Evolutionary conservation across 2,329 filamentous ascomycete species (phyloP).

Genomic region (Penicillium sp.): DNA sequence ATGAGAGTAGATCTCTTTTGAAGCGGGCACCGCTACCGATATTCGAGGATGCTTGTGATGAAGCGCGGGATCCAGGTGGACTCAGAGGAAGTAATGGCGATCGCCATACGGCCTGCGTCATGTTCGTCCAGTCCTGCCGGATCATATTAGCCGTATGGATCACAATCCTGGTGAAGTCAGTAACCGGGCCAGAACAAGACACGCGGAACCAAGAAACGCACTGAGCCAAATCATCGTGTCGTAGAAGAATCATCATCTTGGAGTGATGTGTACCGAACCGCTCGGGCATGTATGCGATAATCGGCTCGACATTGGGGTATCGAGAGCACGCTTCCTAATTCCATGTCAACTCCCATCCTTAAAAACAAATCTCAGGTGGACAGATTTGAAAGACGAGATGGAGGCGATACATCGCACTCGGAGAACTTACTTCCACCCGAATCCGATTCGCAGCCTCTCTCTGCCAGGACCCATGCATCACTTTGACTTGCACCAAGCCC

Average conservation of each 20-base stretch:
- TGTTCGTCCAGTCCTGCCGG: conserved; percentile 78
- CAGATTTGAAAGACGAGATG: neutral
- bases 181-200: neutral
- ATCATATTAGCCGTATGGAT: conserved; percentile 95
- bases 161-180: conserved; percentile 51
- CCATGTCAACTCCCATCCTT: neutral
- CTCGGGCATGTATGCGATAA: conserved; percentile 76
- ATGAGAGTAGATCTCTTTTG: conserved; percentile 71
- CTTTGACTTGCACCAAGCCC: conserved; percentile 53
- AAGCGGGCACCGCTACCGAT: conserved; percentile 68
- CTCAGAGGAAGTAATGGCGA: conserved; percentile 66
- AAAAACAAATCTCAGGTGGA: neutral
- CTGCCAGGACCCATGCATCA: conserved; percentile 67
- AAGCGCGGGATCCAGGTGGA: conserved; percentile 1
- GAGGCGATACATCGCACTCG: neutral
- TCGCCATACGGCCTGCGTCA: conserved; percentile 80
- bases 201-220: conserved; percentile 22
- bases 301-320: conserved; percentile 67
- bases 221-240: conserved; percentile 73
- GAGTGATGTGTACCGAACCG: conserved; percentile 82
- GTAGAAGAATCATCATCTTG: conserved; percentile 83
- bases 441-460: conserved; percentile 61
- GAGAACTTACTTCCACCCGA: conserved; percentile 52
- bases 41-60: conserved; percentile 16
- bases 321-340: conserved; percentile 60